phyloP scores from a whole-genome alignment of 768 basidiomycete species.

The Pisolithus microcarpus region DNA sequence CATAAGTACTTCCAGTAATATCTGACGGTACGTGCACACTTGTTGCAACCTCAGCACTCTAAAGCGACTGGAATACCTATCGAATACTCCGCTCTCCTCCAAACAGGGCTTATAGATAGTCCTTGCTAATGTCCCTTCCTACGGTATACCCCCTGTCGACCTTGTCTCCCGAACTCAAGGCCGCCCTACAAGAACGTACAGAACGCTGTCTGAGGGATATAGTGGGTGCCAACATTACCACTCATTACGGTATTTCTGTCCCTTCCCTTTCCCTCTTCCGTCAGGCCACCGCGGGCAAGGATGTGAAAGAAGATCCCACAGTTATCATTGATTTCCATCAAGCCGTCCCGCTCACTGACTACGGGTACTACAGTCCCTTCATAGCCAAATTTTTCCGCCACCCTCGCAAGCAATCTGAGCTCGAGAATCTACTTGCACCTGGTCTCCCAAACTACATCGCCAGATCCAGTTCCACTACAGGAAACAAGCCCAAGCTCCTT shows the following conservation, averaged over 20 bases:
- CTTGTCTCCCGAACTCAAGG: neutral
- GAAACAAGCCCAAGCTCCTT: slow-evolving; percentile 3
- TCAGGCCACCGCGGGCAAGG: too few relatives aligned
- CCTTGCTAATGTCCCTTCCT: neutral
- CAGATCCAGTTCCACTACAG: slow-evolving; percentile 1
- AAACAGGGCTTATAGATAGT: too few relatives aligned
- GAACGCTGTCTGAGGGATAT: neutral
- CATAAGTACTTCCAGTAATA: too few relatives aligned
- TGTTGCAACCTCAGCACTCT: too few relatives aligned
- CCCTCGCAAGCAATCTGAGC: neutral
- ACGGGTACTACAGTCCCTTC: slow-evolving; percentile 1
- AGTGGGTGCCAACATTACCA: neutral
- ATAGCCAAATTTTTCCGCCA: neutral
- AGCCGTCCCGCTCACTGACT: slow-evolving; percentile 3
- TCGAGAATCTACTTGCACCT: slow-evolving; percentile 3
- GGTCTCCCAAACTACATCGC: slow-evolving; percentile 1
- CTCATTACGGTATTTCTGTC: neutral
- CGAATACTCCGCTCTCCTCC: too few relatives aligned
- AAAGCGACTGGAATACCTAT: too few relatives aligned
- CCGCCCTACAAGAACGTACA: neutral
- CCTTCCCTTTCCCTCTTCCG: neutral
- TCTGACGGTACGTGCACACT: too few relatives aligned
- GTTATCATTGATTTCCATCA: neutral
- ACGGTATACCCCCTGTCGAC: neutral
- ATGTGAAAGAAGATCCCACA: too few relatives aligned